phyloP scores from a whole-genome alignment of 2,329 filamentous ascomycete genomes.

The Aspergillus clavatus region DNA sequence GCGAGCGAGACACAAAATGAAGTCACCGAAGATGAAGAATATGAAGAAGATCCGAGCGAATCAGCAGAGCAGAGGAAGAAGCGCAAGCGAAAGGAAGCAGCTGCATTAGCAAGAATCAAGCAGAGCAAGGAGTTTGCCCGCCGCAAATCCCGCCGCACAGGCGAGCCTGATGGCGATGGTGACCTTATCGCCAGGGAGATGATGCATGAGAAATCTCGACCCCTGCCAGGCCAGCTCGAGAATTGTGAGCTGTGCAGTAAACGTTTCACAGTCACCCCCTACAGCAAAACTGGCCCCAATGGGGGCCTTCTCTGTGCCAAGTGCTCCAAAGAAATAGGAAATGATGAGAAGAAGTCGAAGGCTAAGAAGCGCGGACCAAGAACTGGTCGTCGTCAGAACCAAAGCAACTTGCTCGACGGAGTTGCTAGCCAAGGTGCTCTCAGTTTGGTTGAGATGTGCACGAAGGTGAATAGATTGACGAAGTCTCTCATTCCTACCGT shows the following conservation, averaged over 20 bases:
- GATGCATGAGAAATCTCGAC: slow-evolving; percentile 52
- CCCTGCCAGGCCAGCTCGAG: slow-evolving; percentile 77
- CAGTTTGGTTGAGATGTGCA: slow-evolving; percentile 52
- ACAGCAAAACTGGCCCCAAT: slow-evolving; percentile 74
- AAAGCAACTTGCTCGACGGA: slow-evolving; percentile 82
- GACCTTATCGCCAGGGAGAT: slow-evolving; percentile 47
- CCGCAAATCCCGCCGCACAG: slow-evolving; percentile 40
- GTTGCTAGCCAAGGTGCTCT: slow-evolving; percentile 41
- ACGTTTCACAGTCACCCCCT: slow-evolving; percentile 87
- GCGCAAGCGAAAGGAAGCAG: slow-evolving; percentile 52
- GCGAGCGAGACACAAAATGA: slow-evolving; percentile 22
- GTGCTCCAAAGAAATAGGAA: slow-evolving; percentile 70
- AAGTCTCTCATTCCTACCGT: background rate
- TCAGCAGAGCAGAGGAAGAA: slow-evolving; percentile 48
- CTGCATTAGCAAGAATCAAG: slow-evolving; percentile 43
- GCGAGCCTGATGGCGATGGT: slow-evolving; percentile 44
- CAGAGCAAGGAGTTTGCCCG: slow-evolving; percentile 48
- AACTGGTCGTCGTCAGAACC: slow-evolving; percentile 65
- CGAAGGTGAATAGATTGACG: slow-evolving; percentile 41
- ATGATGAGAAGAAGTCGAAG: slow-evolving; percentile 56
- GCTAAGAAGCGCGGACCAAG: slow-evolving; percentile 53
- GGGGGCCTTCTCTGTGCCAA: slow-evolving; percentile 80
- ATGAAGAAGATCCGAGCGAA: slow-evolving; percentile 36
- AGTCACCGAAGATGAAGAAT: slow-evolving; percentile 27
- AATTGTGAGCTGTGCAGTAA: slow-evolving; percentile 83